Evolutionary conservation across 2,329 filamentous ascomycete genomes (phyloP).

Genomic region (Trichophyton verrucosum): DNA sequence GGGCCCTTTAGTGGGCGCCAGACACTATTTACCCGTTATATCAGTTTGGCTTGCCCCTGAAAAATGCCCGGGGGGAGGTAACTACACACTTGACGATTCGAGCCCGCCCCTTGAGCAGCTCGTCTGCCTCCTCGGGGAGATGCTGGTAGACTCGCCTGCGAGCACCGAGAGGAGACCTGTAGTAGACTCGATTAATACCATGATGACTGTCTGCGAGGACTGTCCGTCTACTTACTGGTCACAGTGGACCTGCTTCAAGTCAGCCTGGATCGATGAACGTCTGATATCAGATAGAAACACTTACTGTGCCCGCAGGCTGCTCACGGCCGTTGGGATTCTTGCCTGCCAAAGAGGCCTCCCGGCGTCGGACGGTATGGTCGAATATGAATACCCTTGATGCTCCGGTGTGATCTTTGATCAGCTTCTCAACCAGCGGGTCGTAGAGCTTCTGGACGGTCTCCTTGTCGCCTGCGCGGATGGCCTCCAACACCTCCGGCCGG

Average conservation of each 20-base stretch:
- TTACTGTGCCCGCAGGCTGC: neutral
- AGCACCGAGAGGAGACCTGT: neutral
- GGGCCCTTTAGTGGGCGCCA: constrained; percentile 58
- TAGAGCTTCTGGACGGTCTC: constrained; percentile 38
- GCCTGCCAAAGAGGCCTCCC: constrained; percentile 16
- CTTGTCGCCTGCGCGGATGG: neutral
- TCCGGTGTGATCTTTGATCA: constrained; percentile 57
- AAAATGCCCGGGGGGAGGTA: neutral
- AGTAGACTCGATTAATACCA: neutral
- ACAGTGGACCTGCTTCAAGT: neutral
- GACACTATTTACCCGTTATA: constrained; percentile 31
- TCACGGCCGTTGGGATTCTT: neutral
- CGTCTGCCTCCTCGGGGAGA: constrained; percentile 52
- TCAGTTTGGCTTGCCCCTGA: no score
- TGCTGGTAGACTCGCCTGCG: constrained; percentile 49
- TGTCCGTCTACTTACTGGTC: neutral
- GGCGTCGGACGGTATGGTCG: constrained; percentile 73
- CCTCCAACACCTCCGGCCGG: neutral
- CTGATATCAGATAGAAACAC: neutral
- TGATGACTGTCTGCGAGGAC: neutral
- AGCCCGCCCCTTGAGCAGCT: constrained; percentile 55
- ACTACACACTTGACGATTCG: constrained; percentile 60
- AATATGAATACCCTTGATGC: constrained; percentile 59
- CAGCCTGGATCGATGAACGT: neutral
- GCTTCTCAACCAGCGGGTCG: constrained; percentile 69